A percentile compares a stretch with the other conserved stretches of the same genome.
Evolutionary conservation across 257 asterid species (phyloP).

Genomic region (Solanum rostratum): DNA sequence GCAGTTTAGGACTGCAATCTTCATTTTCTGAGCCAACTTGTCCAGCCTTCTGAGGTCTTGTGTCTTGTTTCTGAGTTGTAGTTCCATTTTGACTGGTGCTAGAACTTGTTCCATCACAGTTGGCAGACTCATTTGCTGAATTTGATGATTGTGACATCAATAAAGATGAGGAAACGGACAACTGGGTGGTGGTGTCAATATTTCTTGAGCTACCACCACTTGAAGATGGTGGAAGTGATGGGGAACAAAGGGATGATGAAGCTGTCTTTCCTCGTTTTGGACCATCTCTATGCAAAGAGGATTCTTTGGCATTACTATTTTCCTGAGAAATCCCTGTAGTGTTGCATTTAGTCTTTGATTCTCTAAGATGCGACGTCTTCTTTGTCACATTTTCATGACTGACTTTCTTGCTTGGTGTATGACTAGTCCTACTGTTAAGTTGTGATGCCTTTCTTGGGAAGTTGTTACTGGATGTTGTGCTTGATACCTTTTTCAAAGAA

Average conservation of each 20-base stretch:
- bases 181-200: neutral
- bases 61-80: neutral
- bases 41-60: neutral
- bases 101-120: neutral
- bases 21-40: neutral
- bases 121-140: neutral
- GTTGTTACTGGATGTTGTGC: neutral
- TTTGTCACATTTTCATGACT: neutral
- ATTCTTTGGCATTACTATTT: neutral
- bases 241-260: neutral
- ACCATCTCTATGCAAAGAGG: neutral
- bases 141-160: neutral
- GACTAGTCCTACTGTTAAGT: neutral
- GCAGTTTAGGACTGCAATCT: neutral
- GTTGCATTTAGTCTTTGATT: neutral
- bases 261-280: neutral
- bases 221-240: neutral
- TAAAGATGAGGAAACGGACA: neutral
- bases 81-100: neutral
- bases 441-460: neutral
- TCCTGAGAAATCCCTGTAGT: neutral
- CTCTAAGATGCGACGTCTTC: neutral
- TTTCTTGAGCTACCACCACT: neutral
- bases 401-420: neutral
- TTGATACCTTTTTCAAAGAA: neutral